Evolutionary conservation across 331 rosid species (phyloP).

Genomic region (Dryas integrifolia): DNA sequence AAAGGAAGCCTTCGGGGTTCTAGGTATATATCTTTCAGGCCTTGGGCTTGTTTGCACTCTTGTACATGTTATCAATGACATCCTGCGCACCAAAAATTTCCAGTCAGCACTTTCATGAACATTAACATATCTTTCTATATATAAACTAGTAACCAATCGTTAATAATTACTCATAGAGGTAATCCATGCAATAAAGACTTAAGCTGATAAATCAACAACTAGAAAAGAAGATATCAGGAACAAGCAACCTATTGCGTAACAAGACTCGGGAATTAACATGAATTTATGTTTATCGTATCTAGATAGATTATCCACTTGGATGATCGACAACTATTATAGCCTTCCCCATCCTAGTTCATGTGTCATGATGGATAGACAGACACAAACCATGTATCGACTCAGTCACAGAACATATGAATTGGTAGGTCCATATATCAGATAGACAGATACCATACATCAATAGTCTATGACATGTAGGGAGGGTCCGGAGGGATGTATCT

Average conservation of each 20-base stretch:
- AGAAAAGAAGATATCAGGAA: not conserved
- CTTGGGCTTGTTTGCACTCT: conserved; percentile 47
- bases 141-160: not conserved
- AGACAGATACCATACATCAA: not conserved
- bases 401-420: not conserved
- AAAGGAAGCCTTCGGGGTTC: not conserved
- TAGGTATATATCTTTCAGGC: conserved; percentile 31
- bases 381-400: not conserved
- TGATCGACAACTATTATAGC: not conserved
- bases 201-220: not conserved
- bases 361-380: not conserved
- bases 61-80: conserved; percentile 76
- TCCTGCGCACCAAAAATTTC: conserved; percentile 39
- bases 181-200: not conserved
- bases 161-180: not conserved
- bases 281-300: not conserved
- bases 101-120: conserved; percentile 30
- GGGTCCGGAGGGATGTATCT: not conserved
- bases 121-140: not conserved
- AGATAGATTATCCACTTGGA: not conserved
- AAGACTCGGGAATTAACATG: not conserved
- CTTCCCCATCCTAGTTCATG: not conserved
- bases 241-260: not conserved
- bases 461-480: not conserved
- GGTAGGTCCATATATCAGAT: not conserved